Evolutionary conservation across 2,329 filamentous ascomycete genomes (phyloP).

Genomic region (Fusarium sp.): DNA sequence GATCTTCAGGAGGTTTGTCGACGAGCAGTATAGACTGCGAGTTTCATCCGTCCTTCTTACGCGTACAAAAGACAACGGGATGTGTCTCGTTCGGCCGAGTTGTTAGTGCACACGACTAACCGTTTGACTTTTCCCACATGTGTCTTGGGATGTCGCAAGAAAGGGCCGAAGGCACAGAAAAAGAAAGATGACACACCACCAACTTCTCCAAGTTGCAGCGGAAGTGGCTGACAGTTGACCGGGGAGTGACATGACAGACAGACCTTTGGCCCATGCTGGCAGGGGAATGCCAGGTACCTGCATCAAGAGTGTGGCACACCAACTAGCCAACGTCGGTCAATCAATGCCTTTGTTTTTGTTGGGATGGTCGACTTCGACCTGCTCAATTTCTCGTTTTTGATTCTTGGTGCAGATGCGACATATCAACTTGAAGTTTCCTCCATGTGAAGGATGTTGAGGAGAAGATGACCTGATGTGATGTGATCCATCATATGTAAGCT

Average conservation of each 20-base stretch:
- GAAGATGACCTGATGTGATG: slow-evolving; percentile 23
- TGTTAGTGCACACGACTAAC: slow-evolving; percentile 6
- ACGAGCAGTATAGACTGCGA: neutral
- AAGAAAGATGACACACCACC: slow-evolving; percentile 25
- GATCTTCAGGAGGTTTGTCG: neutral
- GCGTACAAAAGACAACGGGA: neutral
- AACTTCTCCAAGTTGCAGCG: slow-evolving; percentile 12
- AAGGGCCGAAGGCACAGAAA: slow-evolving; percentile 19
- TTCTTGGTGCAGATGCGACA: slow-evolving; percentile 7
- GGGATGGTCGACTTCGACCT: neutral
- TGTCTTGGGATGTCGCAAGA: slow-evolving; percentile 8
- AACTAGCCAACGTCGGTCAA: slow-evolving; percentile 3
- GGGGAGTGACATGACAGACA: slow-evolving; percentile 5
- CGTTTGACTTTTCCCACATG: slow-evolving; percentile 6
- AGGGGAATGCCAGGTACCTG: neutral
- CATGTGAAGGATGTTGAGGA: slow-evolving; percentile 4
- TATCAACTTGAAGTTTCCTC: neutral
- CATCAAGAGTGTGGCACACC: slow-evolving; percentile 10
- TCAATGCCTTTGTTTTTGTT: slow-evolving; percentile 3
- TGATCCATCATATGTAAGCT: slow-evolving; percentile 17
- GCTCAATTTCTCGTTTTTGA: neutral
- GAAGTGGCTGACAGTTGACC: slow-evolving; percentile 21
- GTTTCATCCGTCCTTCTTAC: neutral
- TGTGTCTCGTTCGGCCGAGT: slow-evolving; percentile 4
- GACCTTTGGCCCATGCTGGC: neutral